phyloP scores from a whole-genome alignment of 441 rosid genomes.

The Flueggea neowawraea region DNA sequence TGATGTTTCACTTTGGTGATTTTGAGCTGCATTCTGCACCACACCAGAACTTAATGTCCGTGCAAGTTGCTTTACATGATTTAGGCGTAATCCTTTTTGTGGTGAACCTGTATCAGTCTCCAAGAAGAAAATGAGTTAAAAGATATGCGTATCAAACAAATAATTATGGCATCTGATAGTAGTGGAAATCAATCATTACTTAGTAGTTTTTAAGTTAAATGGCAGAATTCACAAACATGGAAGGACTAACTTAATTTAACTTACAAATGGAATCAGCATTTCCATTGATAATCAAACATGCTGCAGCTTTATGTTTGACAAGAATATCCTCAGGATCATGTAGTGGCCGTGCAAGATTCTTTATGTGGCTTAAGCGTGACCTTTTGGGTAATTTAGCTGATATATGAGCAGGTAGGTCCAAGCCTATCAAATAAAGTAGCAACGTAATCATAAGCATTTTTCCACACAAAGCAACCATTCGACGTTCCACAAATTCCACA shows the following conservation, averaged over 20 bases:
- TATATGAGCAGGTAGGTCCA: slow-evolving; percentile 50
- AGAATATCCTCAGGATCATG: slow-evolving; percentile 9
- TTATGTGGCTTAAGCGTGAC: slow-evolving; percentile 64
- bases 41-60: slow-evolving; percentile 36
- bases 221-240: background rate
- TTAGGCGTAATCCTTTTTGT: slow-evolving; percentile 59
- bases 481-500: too few relatives aligned
- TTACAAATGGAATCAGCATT: slow-evolving; percentile 44
- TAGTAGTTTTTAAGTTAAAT: background rate
- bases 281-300: slow-evolving; percentile 24
- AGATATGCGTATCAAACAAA: background rate
- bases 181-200: too few relatives aligned
- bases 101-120: slow-evolving; percentile 42
- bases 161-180: too few relatives aligned
- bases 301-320: slow-evolving; percentile 17
- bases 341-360: slow-evolving; percentile 70
- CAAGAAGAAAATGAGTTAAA: background rate
- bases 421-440: slow-evolving; percentile 28
- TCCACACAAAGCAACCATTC: too few relatives aligned
- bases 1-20: slow-evolving; percentile 22
- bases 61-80: slow-evolving; percentile 65
- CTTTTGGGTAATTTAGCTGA: slow-evolving; percentile 44
- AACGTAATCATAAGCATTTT: too few relatives aligned
- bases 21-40: slow-evolving; percentile 17
- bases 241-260: slow-evolving; percentile 12